Base-by-base conservation (phyloP, 768 basidiomycete genomes). In the Crassisporium funariophilum region DNA sequence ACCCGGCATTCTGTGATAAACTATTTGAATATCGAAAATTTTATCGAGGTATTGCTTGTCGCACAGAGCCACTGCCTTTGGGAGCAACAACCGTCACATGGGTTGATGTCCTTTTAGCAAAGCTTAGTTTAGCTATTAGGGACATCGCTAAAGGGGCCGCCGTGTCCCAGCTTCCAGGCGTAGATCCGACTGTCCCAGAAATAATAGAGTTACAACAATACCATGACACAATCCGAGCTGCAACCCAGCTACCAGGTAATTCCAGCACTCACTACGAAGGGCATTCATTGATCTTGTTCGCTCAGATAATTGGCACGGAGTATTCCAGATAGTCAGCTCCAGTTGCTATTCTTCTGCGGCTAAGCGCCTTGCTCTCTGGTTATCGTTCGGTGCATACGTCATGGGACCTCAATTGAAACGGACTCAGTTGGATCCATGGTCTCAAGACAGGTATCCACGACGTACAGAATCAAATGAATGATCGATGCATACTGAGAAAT, bases 161-260 rank as follows among this genome's bases (percentile, higher is more conserved):
- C 25, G 47, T 52, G 35, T 17, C 43, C 36, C 43, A 13, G 20
- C 22, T 33, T 15, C 17, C 12, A 6, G 36, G 4, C 23, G 12
- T 16, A 6, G 35, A 36, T 27, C 36, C 34, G 15, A 7, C 33
- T 41, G 21, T 39, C 5, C 13, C 60, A 29, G 60, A 60, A 46
- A 72, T 49, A 48, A 58, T 73, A 57, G 62, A 49, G 50, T 49
- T 39, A n/a, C 78, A 78, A 42, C 69, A 68, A 46, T 73, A 78
- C 31, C 72, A 80, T 13, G 77, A 82, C 47, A 66, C 63, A 44
- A 58, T 88, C 22, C 72, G 74, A 31, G 85, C 84, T 31, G 82
- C 84, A 4, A 66, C 76, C 17, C 86, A 89, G 53, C 66, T 91
- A n/a, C 88, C 88, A 48, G 75, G 87, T 34, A 11, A 40, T 21